phyloP scores from a whole-genome alignment of 176 grass and related monocot species.

The Raddia guianensis region DNA sequence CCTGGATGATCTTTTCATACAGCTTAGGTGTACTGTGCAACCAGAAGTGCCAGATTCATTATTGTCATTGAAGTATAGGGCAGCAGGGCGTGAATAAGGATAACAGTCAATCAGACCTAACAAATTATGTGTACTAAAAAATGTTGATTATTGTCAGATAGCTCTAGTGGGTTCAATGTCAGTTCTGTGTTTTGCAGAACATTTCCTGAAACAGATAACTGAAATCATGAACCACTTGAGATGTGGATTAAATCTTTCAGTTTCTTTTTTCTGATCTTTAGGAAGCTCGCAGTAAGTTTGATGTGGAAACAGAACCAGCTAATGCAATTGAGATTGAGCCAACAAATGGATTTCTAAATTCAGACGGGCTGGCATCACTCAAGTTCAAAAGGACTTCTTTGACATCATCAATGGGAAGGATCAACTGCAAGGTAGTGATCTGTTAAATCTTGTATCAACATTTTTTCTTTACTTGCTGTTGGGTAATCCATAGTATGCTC shows the following conservation, averaged over 20 bases:
- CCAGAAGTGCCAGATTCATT: conserved; percentile 20
- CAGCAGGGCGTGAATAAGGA: not conserved
- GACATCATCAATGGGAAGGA: conserved; percentile 61
- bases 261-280: conserved; percentile 39
- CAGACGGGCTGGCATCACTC: conserved; percentile 64
- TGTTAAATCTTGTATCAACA: conserved; percentile 6
- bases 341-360: conserved; percentile 58
- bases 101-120: not conserved
- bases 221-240: conserved; percentile 19
- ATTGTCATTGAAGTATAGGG: not conserved
- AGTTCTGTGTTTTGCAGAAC: not conserved
- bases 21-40: conserved; percentile 6
- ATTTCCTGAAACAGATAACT: conserved; percentile 1
- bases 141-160: not conserved
- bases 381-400: conserved; percentile 65
- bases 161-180: conserved; percentile 12
- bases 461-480: conserved; percentile 27
- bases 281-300: conserved; percentile 94
- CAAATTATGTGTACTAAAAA: not conserved
- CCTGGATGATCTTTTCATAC: not conserved
- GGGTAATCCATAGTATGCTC: not conserved
- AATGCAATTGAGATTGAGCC: conserved; percentile 81
- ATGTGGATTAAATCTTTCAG: conserved; percentile 24
- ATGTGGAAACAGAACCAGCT: conserved; percentile 78
- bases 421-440: conserved; percentile 87